These are phyloP conservation scores for Kwoniella botswanensis DNA, from an alignment of 768 basidiomycete species.

Conservation along the genomic window DNA sequence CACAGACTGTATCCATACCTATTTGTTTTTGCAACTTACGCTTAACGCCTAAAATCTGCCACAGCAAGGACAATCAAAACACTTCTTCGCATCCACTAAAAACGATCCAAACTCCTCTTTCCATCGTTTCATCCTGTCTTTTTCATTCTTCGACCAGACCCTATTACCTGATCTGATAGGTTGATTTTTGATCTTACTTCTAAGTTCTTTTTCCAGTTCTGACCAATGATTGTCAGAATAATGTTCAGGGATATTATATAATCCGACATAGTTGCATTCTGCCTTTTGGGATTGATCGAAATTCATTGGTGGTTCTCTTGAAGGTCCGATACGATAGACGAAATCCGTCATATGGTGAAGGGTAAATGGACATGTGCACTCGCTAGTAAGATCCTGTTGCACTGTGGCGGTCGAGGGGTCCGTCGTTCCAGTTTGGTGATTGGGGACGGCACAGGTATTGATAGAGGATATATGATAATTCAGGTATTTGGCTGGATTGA, in stretches of 20 bases:
- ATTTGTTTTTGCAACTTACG: neutral
- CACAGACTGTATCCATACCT: too few species aligned
- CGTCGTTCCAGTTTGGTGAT: neutral
- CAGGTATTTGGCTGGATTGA: neutral
- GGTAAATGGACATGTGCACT: neutral
- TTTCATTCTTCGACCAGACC: neutral
- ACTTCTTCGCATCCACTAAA: neutral
- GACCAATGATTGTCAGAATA: neutral
- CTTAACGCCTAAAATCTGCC: neutral
- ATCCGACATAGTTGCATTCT: neutral
- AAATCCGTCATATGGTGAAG: neutral
- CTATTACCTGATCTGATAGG: neutral
- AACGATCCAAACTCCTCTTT: neutral
- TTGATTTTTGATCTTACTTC: neutral
- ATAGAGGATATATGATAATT: neutral
- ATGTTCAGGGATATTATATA: neutral
- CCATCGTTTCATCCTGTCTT: neutral
- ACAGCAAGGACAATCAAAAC: neutral
- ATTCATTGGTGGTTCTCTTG: neutral
- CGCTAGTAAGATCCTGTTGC: neutral
- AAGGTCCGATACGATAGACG: neutral
- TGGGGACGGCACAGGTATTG: neutral
- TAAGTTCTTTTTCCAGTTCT: neutral
- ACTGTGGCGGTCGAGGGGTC: neutral
- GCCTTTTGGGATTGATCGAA: neutral